phyloP scores from a whole-genome alignment of 305 asterid genomes.

The Ilex paraguariensis region DNA sequence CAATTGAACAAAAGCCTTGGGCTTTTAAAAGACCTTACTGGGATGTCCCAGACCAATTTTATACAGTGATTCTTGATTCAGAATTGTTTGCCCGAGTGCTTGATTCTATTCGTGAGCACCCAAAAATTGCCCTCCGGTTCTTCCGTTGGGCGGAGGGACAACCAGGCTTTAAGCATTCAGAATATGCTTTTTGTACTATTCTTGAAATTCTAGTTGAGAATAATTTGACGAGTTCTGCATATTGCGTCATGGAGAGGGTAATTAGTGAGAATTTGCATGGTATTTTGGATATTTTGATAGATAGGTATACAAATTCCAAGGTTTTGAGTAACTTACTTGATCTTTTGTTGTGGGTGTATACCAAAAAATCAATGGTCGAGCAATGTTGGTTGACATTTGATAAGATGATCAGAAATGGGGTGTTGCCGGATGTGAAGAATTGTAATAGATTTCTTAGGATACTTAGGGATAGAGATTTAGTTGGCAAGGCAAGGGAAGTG shows the following conservation, averaged over 20 bases:
- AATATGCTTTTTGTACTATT: conserved; percentile 49
- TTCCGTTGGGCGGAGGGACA: conserved; percentile 68
- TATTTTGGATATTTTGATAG: conserved; percentile 43
- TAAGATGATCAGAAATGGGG: conserved; percentile 49
- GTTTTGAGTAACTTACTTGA: conserved; percentile 45
- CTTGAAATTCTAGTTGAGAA: conserved; percentile 53
- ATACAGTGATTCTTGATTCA: conserved; percentile 36
- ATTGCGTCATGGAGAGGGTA: conserved; percentile 57
- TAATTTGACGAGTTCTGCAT: conserved; percentile 52
- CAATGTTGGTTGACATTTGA: conserved; percentile 42
- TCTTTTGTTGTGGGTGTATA: conserved; percentile 45
- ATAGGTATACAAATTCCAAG: conserved; percentile 33
- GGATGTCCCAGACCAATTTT: conserved; percentile 44
- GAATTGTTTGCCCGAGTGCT: conserved; percentile 47
- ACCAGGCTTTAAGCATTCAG: conserved; percentile 54
- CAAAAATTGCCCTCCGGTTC: conserved; percentile 41
- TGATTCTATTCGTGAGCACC: conserved; percentile 36
- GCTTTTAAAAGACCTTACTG: conserved; percentile 31
- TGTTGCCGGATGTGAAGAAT: conserved; percentile 59
- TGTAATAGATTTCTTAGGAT: conserved; percentile 63
- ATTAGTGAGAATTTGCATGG: conserved; percentile 34
- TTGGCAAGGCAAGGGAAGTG: conserved; percentile 40
- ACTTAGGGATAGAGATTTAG: conserved; percentile 43
- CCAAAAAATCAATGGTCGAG: conserved; percentile 40
- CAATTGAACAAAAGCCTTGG: conserved; percentile 33